Conservation (phyloP, 2,329 filamentous ascomycete species). For the Sporothrix curviconia region DNA sequence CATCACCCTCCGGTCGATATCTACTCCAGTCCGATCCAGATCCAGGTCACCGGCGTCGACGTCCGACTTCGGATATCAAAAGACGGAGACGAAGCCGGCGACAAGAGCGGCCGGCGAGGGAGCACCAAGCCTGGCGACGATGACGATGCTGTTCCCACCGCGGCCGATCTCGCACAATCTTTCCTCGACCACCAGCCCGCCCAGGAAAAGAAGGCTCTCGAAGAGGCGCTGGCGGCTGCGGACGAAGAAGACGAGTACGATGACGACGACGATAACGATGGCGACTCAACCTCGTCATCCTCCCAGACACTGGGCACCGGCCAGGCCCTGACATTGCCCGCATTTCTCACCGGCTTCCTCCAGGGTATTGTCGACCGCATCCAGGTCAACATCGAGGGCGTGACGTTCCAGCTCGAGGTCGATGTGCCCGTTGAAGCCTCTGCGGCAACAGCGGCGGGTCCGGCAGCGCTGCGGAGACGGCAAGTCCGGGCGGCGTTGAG, state of each 20-base stretch:
- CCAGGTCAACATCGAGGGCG: constrained; percentile 57
- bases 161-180: constrained; percentile 67
- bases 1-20: constrained; percentile 84
- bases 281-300: constrained; percentile 39
- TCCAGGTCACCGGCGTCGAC: constrained; percentile 76
- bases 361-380: constrained; percentile 68
- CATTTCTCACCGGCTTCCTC: constrained; percentile 64
- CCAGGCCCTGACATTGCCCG: constrained; percentile 60
- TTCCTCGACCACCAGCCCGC: constrained; percentile 67
- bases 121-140: constrained; percentile 26
- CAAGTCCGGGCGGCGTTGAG: constrained; percentile 37
- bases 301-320: constrained; percentile 54
- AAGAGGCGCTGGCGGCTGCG: constrained; percentile 60
- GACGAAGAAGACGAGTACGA: constrained; percentile 20
- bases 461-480: not conserved
- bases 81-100: not conserved
- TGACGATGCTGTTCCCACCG: constrained; percentile 51
- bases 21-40: constrained; percentile 72
- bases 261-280: constrained; percentile 34
- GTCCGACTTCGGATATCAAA: constrained; percentile 52
- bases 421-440: constrained; percentile 45
- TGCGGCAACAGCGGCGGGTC: not conserved
- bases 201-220: constrained; percentile 59
- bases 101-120: not conserved
- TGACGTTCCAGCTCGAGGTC: constrained; percentile 61